Base-by-base conservation (phyloP, 805 yeast genomes). In the Metschnikowia anglica region DNA sequence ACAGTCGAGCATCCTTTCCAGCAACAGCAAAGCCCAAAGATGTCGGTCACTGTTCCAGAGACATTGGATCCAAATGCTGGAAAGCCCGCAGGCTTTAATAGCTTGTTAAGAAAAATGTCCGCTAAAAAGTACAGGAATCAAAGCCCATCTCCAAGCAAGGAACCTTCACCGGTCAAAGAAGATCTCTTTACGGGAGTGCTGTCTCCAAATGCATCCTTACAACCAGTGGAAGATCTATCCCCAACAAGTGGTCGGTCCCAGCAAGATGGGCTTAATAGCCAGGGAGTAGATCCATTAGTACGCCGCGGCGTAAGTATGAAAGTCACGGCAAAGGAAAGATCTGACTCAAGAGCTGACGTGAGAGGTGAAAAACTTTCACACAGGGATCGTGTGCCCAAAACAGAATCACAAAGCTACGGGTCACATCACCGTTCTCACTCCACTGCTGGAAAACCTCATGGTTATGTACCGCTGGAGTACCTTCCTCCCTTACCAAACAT, bases 261-360 rank as follows among this genome's bases (percentile, higher is more conserved):
- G 17, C 36, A 31, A 3, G 37, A 36, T n/a, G 20, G 28, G 5
- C 26, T 32, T 23, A 19, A 20, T n/a, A 15, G 25, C 15, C 40
- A 26, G 3, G 41, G 28, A 8, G 9, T 33, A 12, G 75, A 70
- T 40, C 73, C 73, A 30, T 52, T 68, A 66, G 75, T 78, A 35
- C 81, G 81, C 54, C 74, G 83, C 53, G 81, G 81, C 49, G 81
- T 79, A 8, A 75, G 81, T 55, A 70, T 78, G 76, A 78, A 75
- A 55, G 73, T 78, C n/a, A 78, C 83, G 1, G 74, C 79, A 11
- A 76, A 73, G 53, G 83, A 78, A 50, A 76, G 70, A 47, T 70
- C 61, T 1, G 47, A 59, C 17, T 32, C 39, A n/a, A 39, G 41
- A 33, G 28, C 33, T 8, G 45, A 41, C 8, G 11, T 19, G 8